These are phyloP conservation scores for Boletales sp. DNA, from an alignment of 768 basidiomycete species.

Conservation along the genomic window DNA sequence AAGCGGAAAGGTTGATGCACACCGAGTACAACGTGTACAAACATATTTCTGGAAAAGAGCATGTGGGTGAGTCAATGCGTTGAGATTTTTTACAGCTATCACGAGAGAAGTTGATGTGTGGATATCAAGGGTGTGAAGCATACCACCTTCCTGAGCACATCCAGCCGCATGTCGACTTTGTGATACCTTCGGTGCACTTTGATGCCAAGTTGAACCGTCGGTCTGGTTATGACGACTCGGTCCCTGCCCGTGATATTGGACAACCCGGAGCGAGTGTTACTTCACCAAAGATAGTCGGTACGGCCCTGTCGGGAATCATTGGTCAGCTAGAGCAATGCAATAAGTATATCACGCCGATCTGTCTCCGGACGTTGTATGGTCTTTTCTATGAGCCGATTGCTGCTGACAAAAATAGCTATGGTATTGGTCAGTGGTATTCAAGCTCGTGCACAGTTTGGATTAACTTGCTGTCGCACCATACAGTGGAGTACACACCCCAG, in stretches of 20 bases:
- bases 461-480: background rate
- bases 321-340: slow-evolving; percentile 20
- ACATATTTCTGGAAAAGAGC: slow-evolving; percentile 23
- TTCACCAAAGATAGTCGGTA: slow-evolving; percentile 11
- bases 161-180: slow-evolving; percentile 31
- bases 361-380: slow-evolving; percentile 27
- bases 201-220: slow-evolving; percentile 16
- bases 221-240: background rate
- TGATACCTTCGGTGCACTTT: slow-evolving; percentile 34
- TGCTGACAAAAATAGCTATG: slow-evolving; percentile 27
- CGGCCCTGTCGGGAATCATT: slow-evolving; percentile 7
- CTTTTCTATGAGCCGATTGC: slow-evolving; percentile 25
- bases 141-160: slow-evolving; percentile 32
- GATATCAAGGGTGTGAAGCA: slow-evolving; percentile 26
- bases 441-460: background rate
- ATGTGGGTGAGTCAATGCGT: slow-evolving; percentile 16
- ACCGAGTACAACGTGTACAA: slow-evolving; percentile 31
- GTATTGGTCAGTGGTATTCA: slow-evolving; percentile 22
- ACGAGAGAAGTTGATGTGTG: background rate
- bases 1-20: slow-evolving; percentile 31
- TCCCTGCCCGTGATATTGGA: slow-evolving; percentile 14
- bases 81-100: too few relatives aligned
- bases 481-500: slow-evolving; percentile 35
- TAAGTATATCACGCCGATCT: slow-evolving; percentile 27
- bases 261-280: slow-evolving; percentile 7